phyloP scores from a whole-genome alignment of 148 eudicot species.

The Nepenthes mirabilis region DNA sequence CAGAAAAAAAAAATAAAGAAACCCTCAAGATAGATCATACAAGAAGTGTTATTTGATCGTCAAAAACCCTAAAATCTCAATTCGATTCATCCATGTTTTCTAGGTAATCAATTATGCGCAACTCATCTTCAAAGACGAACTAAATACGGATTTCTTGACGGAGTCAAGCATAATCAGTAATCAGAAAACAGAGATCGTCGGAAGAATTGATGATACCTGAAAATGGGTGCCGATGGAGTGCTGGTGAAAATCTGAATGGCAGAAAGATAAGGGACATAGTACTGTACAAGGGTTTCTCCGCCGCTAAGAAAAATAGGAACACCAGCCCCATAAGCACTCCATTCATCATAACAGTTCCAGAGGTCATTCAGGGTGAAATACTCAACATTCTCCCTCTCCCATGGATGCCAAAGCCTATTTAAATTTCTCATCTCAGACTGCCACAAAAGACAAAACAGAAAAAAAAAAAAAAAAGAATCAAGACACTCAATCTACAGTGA shows the following conservation, averaged over 20 bases:
- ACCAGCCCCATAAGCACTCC: slow-evolving; percentile 98
- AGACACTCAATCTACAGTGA: background rate
- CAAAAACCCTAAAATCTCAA: too few relatives aligned
- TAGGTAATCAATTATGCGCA: too few relatives aligned
- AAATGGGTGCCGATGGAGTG: slow-evolving; percentile 38
- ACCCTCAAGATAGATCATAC: too few relatives aligned
- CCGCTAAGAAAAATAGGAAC: slow-evolving; percentile 43
- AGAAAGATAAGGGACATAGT: slow-evolving; percentile 91
- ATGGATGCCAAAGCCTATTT: slow-evolving; percentile 86
- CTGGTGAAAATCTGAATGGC: slow-evolving; percentile 85
- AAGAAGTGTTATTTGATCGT: too few relatives aligned
- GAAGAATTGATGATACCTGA: slow-evolving; percentile 32
- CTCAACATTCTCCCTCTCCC: slow-evolving; percentile 75
- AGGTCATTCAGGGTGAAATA: slow-evolving; percentile 65
- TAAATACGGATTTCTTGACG: too few relatives aligned
- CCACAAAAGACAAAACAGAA: background rate
- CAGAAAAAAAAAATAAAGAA: too few relatives aligned
- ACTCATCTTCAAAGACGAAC: background rate
- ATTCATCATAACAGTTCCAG: slow-evolving; percentile 82
- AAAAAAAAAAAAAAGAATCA: too few relatives aligned
- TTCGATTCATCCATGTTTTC: too few relatives aligned
- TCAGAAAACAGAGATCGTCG: background rate
- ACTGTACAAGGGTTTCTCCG: slow-evolving; percentile 62
- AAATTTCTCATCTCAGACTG: slow-evolving; percentile 71
- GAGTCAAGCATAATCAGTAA: background rate